phyloP scores from a whole-genome alignment of 192 early-diverging fungal genomes.

The Coemansia sp. region DNA sequence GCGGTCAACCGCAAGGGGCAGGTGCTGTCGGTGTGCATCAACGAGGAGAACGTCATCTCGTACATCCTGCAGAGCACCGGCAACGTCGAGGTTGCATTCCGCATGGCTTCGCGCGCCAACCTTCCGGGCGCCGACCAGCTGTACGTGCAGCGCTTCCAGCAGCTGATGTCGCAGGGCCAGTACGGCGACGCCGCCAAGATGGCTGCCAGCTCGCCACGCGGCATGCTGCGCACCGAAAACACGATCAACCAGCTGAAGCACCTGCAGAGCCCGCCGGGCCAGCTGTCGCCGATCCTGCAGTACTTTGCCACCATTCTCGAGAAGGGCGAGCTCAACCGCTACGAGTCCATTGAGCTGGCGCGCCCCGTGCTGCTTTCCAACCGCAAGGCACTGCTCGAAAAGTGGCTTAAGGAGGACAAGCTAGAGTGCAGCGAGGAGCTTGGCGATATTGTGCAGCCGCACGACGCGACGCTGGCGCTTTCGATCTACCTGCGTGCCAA shows the following conservation, averaged over 20 bases:
- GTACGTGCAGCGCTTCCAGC: slow-evolving; percentile 88
- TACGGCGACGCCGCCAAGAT: slow-evolving; percentile 90
- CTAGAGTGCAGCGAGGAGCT: slow-evolving; percentile 97
- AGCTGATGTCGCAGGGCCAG: slow-evolving; percentile 69
- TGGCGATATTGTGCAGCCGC: slow-evolving; percentile 92
- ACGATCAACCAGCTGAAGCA: slow-evolving; percentile 95
- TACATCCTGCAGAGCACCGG: slow-evolving; percentile 80
- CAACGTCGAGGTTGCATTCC: slow-evolving; percentile 87
- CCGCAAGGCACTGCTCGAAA: slow-evolving; percentile 91
- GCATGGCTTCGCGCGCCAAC: slow-evolving; percentile 83
- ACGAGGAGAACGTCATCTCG: slow-evolving; percentile 86
- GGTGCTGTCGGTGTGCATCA: slow-evolving; percentile 91
- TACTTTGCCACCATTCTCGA: slow-evolving; percentile 97
- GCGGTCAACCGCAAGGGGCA: slow-evolving; percentile 94
- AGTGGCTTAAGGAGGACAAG: slow-evolving; percentile 99
- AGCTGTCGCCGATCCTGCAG: slow-evolving; percentile 90
- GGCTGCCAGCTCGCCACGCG: slow-evolving; percentile 92
- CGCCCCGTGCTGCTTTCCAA: slow-evolving; percentile 85
- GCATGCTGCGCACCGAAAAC: slow-evolving; percentile 88
- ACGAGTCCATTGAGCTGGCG: slow-evolving; percentile 92
- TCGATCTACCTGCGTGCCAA: slow-evolving; percentile 94
- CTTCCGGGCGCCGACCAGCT: slow-evolving; percentile 92
- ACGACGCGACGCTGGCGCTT: slow-evolving; percentile 86
- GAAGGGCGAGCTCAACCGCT: slow-evolving; percentile 90
- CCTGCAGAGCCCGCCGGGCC: slow-evolving; percentile 67